These are phyloP conservation scores for Heliophila coronopifolia DNA, from an alignment of 441 rosid species.

Conservation along the genomic window DNA sequence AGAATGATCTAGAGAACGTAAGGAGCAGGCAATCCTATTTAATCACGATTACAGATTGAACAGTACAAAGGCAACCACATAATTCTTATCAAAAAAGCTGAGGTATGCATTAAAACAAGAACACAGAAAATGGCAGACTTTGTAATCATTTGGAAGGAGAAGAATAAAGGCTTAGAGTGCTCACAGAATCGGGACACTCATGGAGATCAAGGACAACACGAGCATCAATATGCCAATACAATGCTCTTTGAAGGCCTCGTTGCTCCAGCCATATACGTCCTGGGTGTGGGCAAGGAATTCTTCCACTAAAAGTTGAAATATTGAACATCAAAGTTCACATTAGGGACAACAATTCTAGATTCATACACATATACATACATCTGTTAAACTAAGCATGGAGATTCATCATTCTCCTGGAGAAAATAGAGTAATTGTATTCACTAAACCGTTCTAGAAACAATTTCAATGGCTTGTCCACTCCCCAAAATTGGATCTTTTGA, in stretches of 20 bases:
- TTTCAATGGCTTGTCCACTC: background rate
- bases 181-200: constrained; percentile 62
- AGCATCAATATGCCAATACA: constrained; percentile 98
- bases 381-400: background rate
- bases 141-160: background rate
- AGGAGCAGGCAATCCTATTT: background rate
- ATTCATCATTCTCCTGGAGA: background rate
- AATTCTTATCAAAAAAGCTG: background rate
- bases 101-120: background rate
- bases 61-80: background rate
- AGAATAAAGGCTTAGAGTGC: constrained; percentile 14
- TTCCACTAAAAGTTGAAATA: constrained; percentile 45
- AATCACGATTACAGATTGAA: background rate
- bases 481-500: background rate
- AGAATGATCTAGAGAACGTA: background rate
- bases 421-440: background rate
- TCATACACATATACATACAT: background rate
- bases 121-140: background rate
- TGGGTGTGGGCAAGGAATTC: constrained; percentile 90
- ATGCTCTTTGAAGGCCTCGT: constrained; percentile 83
- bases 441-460: background rate
- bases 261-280: constrained; percentile 97
- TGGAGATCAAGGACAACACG: constrained; percentile 91
- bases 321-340: background rate
- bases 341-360: background rate